Base-by-base conservation (phyloP, 441 rosid species). In the Manihot esculenta region DNA sequence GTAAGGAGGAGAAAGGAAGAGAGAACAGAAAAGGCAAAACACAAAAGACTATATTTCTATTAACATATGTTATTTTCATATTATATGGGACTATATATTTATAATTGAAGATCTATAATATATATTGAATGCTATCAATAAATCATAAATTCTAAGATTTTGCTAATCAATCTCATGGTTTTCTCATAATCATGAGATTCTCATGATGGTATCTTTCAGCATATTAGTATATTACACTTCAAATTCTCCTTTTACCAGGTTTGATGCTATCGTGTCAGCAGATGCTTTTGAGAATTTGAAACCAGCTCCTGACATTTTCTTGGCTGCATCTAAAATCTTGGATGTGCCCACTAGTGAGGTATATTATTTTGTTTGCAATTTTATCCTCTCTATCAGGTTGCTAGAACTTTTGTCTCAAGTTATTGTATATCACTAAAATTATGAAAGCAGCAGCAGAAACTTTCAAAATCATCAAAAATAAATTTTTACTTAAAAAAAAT, bases 261-360 rank as follows among this genome's bases (percentile, higher is more conserved):
- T 95, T 30, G 94, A 95, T 82, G 97, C 98, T 68, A 86, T 95
- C 73, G 96, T 95, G 75, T 93, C 98, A 74, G 97, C 98, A 68
- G 98, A 95, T 80, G 95, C 93, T 67, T 95, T 95, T 85, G 97
- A 92, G 85, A 93, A 93, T 81, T 76, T 95, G 81, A 93, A 95
- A 82, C 97, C 97, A 74, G 88, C 97, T 81, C 98, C 99, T 41
- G 97, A 95, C 85, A 93, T 91, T 77, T 95, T 95, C 86, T 84
- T 95, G 82, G 78, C 98, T 69, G 99, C 99, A 75, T 87, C 98
- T 77, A 91, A 81, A 82, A 87, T 89, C 75, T 86, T 95, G 79
- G 75, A 83, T 77, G 97, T 91, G 73, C 89, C 97, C 1, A 72
- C 88, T 14, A 82, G 78, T 48, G 96, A 92, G 99, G 99, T 92